Conservation (phyloP, 352 stramenopile species). For the Phytophthora cajani region DNA sequence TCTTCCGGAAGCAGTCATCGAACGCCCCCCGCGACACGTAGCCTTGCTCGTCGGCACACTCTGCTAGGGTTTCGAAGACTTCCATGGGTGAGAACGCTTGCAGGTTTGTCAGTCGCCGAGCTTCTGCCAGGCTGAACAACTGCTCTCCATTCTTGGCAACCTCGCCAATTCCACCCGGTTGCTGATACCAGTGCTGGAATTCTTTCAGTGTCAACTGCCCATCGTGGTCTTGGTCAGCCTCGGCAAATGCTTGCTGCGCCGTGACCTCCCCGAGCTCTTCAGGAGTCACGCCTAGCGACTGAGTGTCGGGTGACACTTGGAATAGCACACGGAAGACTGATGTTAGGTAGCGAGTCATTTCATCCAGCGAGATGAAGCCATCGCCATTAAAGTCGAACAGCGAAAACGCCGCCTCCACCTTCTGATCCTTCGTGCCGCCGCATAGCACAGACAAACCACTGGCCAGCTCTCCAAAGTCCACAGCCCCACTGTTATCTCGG, state of each 20-base stretch:
- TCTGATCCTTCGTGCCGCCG: slow-evolving; percentile 86
- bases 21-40: slow-evolving; percentile 79
- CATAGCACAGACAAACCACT: slow-evolving; percentile 86
- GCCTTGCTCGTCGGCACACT: slow-evolving; percentile 72
- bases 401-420: slow-evolving; percentile 84
- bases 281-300: slow-evolving; percentile 64
- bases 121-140: slow-evolving; percentile 77
- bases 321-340: slow-evolving; percentile 89
- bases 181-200: slow-evolving; percentile 88
- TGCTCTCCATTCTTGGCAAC: slow-evolving; percentile 83
- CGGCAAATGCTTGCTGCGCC: slow-evolving; percentile 77
- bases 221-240: slow-evolving; percentile 75
- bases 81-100: slow-evolving; percentile 78
- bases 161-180: slow-evolving; percentile 72
- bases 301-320: slow-evolving; percentile 72
- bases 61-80: slow-evolving; percentile 78
- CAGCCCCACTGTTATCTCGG: slow-evolving; percentile 65
- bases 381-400: slow-evolving; percentile 92
- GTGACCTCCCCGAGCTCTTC: slow-evolving; percentile 86
- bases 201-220: slow-evolving; percentile 83
- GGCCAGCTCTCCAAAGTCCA: slow-evolving; percentile 87
- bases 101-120: slow-evolving; percentile 77
- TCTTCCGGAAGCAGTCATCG: slow-evolving; percentile 79
- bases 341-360: slow-evolving; percentile 90
- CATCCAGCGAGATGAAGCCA: slow-evolving; percentile 85